These are phyloP conservation scores for Phtheirospermum japonicum DNA, from an alignment of 257 asterid genomes.

Conservation along the genomic window DNA sequence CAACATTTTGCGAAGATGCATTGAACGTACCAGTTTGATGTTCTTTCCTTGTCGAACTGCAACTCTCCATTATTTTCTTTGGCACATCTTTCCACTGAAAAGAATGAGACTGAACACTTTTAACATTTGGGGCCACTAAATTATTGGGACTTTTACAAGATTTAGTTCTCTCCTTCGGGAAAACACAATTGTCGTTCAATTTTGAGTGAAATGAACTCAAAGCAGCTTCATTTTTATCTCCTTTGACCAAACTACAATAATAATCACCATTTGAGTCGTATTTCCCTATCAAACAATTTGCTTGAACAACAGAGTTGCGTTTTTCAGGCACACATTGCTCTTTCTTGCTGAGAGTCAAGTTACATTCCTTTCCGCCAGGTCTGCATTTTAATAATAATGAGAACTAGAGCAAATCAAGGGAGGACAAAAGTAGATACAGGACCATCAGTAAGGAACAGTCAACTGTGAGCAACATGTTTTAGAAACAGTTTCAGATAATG, in stretches of 20 bases:
- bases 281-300: constrained; percentile 28
- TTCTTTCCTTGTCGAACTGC: constrained; percentile 33
- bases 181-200: constrained; percentile 24
- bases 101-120: constrained; percentile 38
- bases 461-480: too few relatives aligned
- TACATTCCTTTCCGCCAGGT: constrained; percentile 31
- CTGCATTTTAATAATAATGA: constrained; percentile 28
- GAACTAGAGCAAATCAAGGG: too few relatives aligned
- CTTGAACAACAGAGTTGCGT: constrained; percentile 31
- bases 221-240: constrained; percentile 31
- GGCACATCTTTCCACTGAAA: constrained; percentile 63
- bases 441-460: too few relatives aligned
- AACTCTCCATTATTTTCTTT: constrained; percentile 29
- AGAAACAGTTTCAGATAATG: too few relatives aligned
- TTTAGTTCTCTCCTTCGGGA: constrained; percentile 29
- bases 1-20: constrained; percentile 25
- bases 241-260: constrained; percentile 22
- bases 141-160: constrained; percentile 26
- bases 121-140: constrained; percentile 24
- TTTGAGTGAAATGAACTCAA: constrained; percentile 28
- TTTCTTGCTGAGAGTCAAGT: constrained; percentile 28
- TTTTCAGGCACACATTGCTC: constrained; percentile 35
- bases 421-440: constrained; percentile 10
- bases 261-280: constrained; percentile 23
- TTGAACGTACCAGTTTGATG: constrained; percentile 24